Evolutionary conservation across 495 filamentous ascomycete species (phyloP).

Genomic region (Penicillium antarcticum): DNA sequence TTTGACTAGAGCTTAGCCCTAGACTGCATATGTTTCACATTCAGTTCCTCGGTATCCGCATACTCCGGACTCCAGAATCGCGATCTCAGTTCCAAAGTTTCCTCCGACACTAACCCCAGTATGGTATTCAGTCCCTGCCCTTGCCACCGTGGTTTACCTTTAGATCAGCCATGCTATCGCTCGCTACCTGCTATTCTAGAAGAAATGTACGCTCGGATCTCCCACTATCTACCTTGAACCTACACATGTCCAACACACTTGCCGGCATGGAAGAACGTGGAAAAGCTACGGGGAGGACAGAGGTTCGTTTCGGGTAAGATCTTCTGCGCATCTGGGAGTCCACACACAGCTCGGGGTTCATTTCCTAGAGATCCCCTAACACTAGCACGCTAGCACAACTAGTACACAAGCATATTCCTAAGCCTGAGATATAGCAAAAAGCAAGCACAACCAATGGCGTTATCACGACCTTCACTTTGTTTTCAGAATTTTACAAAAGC

Average conservation of each 20-base stretch:
- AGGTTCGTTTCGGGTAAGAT: slow-evolving; percentile 17
- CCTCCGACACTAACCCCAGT: neutral
- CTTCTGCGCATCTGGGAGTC: slow-evolving; percentile 11
- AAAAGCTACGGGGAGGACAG: neutral
- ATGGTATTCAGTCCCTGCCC: neutral
- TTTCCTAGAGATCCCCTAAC: neutral
- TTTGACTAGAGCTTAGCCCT: neutral
- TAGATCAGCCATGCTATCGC: slow-evolving; percentile 1
- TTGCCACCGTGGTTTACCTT: neutral
- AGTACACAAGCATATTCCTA: no score
- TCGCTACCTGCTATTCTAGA: slow-evolving; percentile 1
- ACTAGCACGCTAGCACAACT: neutral
- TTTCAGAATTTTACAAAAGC: neutral
- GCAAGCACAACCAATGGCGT: slow-evolving; percentile 11
- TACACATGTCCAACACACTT: neutral
- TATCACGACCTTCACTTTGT: slow-evolving; percentile 10
- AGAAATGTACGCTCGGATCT: neutral
- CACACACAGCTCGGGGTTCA: neutral
- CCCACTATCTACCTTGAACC: neutral
- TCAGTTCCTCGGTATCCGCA: slow-evolving; percentile 3
- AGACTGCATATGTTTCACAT: slow-evolving; percentile 3
- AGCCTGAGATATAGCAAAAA: neutral
- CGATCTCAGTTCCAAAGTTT: neutral
- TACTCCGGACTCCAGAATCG: slow-evolving; percentile 6
- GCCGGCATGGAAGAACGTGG: slow-evolving; percentile 11